Conservation (phyloP, 2,329 filamentous ascomycete genomes). For the Penicillium oxalicum region DNA sequence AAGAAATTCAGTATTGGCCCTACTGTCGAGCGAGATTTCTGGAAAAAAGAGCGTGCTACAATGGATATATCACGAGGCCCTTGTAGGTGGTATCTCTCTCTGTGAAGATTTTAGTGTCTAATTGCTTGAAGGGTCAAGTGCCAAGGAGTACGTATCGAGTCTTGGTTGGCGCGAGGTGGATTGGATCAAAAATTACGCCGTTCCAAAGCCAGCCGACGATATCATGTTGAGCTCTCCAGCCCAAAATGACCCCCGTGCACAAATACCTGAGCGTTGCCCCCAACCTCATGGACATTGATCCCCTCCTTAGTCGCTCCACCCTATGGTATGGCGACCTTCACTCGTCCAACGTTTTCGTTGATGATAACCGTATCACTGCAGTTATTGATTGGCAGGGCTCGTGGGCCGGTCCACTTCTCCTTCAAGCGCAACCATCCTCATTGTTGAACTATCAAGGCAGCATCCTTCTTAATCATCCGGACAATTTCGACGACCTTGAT, state of each 20-base stretch:
- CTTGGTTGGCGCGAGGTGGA: neutral
- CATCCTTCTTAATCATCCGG: constrained; percentile 19
- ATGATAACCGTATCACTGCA: constrained; percentile 30
- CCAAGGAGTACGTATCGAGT: constrained; percentile 29
- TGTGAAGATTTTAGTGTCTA: constrained; percentile 2
- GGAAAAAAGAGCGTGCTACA: constrained; percentile 27
- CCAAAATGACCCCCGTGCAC: neutral
- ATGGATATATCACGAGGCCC: constrained; percentile 38
- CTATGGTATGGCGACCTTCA: constrained; percentile 40
- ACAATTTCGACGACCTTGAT: constrained; percentile 20
- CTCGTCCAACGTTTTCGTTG: constrained; percentile 36
- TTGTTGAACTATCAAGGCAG: constrained; percentile 24
- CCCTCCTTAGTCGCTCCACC: constrained; percentile 18
- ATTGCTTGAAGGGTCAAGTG: constrained; percentile 26
- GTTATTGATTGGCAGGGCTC: constrained; percentile 42
- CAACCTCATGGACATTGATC: neutral
- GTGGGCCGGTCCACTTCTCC: constrained; percentile 25
- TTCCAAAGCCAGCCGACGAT: neutral
- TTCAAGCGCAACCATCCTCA: constrained; percentile 17
- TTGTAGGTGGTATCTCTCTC: constrained; percentile 25
- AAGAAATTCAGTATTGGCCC: constrained; percentile 36
- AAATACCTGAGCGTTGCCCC: neutral
- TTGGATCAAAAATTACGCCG: neutral
- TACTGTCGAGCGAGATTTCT: constrained; percentile 19
- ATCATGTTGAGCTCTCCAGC: constrained; percentile 3